Percentiles rank a stretch among this genome's conserved stretches.
Evolutionary conservation across 768 basidiomycete genomes (phyloP).

Genomic region (Dioszegia crocea): DNA sequence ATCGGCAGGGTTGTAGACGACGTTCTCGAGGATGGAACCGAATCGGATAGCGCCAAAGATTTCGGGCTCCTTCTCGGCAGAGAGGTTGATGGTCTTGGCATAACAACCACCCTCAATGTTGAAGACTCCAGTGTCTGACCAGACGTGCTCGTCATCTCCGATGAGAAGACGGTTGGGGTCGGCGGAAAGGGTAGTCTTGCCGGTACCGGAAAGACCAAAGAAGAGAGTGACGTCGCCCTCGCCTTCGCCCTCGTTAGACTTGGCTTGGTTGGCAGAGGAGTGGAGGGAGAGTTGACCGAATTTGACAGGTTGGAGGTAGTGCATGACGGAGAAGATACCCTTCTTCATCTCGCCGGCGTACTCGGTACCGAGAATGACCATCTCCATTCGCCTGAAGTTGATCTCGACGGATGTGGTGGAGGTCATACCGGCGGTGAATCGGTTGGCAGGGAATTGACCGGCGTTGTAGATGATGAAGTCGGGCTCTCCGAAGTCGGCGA

Average conservation of each 20-base stretch:
- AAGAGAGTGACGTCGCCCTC: slow-evolving; percentile 88
- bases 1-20: slow-evolving; percentile 82
- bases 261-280: slow-evolving; percentile 81
- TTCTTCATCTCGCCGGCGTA: slow-evolving; percentile 99
- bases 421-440: slow-evolving; percentile 99
- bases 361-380: slow-evolving; percentile 97
- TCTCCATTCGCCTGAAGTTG: slow-evolving; percentile 99
- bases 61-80: slow-evolving; percentile 95
- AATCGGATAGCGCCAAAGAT: slow-evolving; percentile 92
- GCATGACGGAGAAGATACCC: slow-evolving; percentile 99
- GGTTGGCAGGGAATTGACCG: slow-evolving; percentile 98
- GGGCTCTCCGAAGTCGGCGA: slow-evolving; percentile 90
- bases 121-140: slow-evolving; percentile 98
- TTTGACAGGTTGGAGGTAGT: slow-evolving; percentile 97
- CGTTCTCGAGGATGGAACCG: slow-evolving; percentile 97
- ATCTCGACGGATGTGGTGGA: slow-evolving; percentile 98
- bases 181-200: slow-evolving; percentile 96
- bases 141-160: slow-evolving; percentile 99
- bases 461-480: slow-evolving; percentile 99
- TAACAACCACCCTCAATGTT: slow-evolving; percentile 99
- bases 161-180: slow-evolving; percentile 91
- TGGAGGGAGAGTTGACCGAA: slow-evolving; percentile 96
- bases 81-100: slow-evolving; percentile 96
- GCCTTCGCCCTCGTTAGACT: slow-evolving; percentile 61
- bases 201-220: slow-evolving; percentile 97